phyloP scores from a whole-genome alignment of 2,329 filamentous ascomycete genomes.

The Neonectria neomacrospora region DNA sequence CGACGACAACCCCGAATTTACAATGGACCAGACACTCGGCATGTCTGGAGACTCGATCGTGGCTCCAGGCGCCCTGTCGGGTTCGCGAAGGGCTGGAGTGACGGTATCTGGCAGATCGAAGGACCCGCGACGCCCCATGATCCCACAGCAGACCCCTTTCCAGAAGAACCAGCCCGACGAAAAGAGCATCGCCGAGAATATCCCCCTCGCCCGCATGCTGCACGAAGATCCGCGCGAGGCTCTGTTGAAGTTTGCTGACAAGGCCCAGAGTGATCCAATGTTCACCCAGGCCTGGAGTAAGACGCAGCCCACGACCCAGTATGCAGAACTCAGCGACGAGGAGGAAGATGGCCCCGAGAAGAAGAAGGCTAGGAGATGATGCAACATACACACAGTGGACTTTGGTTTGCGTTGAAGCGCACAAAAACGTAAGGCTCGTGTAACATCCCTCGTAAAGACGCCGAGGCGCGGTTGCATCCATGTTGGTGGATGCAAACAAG shows the following conservation, averaged over 20 bases:
- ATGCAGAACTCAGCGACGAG: constrained; percentile 88
- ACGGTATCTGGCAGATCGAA: constrained; percentile 80
- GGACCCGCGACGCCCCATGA: constrained; percentile 86
- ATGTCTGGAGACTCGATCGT: constrained; percentile 87
- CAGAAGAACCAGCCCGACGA: constrained; percentile 90
- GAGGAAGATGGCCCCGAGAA: constrained; percentile 78
- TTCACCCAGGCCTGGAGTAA: constrained; percentile 95
- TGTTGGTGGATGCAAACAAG: constrained; percentile 1
- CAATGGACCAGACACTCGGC: constrained; percentile 83
- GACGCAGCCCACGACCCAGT: constrained; percentile 92
- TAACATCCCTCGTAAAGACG: constrained; percentile 19
- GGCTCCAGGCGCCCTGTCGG: constrained; percentile 69
- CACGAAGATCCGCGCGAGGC: constrained; percentile 97
- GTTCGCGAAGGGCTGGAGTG: constrained; percentile 70
- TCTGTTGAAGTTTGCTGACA: constrained; percentile 91
- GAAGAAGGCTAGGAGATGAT: constrained; percentile 67
- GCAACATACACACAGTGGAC: constrained; percentile 25
- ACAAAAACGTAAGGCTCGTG: constrained; percentile 22
- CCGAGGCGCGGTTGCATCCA: constrained; percentile 3
- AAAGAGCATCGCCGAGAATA: constrained; percentile 86
- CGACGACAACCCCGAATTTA: constrained; percentile 89
- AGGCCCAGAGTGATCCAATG: constrained; percentile 90
- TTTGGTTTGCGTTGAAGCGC: constrained; percentile 18
- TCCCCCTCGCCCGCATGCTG: constrained; percentile 90
- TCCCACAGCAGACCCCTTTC: constrained; percentile 88